These are phyloP conservation scores for Termitomyces sp. DNA, from an alignment of 1,284 basidiomycete genomes.

Conservation along the genomic window DNA sequence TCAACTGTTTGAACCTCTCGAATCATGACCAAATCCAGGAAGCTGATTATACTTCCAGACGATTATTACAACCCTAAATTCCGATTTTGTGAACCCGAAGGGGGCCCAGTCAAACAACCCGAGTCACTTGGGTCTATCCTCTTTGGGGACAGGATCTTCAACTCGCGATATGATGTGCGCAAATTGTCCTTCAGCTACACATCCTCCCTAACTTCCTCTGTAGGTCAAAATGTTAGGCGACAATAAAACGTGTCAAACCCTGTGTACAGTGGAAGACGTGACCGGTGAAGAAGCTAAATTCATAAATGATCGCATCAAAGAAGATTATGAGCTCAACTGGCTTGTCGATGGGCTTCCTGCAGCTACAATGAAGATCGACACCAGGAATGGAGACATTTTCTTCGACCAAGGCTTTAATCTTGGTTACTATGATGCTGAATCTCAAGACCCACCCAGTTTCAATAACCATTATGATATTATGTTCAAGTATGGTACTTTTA, in stretches of 20 bases:
- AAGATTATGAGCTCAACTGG: slow-evolving; percentile 95
- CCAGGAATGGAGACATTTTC: slow-evolving; percentile 75
- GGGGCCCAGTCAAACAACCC: slow-evolving; percentile 73
- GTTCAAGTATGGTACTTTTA: slow-evolving; percentile 46
- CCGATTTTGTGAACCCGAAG: slow-evolving; percentile 82
- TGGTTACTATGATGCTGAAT: slow-evolving; percentile 58
- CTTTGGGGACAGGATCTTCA: slow-evolving; percentile 94
- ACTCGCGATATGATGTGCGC: slow-evolving; percentile 81
- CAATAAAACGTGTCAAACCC: slow-evolving; percentile 69
- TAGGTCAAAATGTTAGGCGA: slow-evolving; percentile 76
- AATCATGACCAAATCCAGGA: slow-evolving; percentile 2
- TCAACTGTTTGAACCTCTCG: slow-evolving; percentile 57
- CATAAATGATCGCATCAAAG: slow-evolving; percentile 87
- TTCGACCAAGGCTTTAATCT: slow-evolving; percentile 88
- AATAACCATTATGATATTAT: slow-evolving; percentile 92
- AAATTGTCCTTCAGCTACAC: slow-evolving; percentile 1
- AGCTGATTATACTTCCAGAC: slow-evolving; percentile 34
- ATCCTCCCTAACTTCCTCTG: neutral
- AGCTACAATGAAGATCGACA: slow-evolving; percentile 85
- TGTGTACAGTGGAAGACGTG: slow-evolving; percentile 64
- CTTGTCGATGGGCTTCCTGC: slow-evolving; percentile 93
- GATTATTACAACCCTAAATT: slow-evolving; percentile 88
- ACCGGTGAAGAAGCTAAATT: slow-evolving; percentile 76
- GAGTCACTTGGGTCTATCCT: slow-evolving; percentile 92
- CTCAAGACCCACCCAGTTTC: slow-evolving; percentile 60